These are phyloP conservation scores for Erodium trifolium DNA, from an alignment of 441 rosid genomes.

Conservation along the genomic window DNA sequence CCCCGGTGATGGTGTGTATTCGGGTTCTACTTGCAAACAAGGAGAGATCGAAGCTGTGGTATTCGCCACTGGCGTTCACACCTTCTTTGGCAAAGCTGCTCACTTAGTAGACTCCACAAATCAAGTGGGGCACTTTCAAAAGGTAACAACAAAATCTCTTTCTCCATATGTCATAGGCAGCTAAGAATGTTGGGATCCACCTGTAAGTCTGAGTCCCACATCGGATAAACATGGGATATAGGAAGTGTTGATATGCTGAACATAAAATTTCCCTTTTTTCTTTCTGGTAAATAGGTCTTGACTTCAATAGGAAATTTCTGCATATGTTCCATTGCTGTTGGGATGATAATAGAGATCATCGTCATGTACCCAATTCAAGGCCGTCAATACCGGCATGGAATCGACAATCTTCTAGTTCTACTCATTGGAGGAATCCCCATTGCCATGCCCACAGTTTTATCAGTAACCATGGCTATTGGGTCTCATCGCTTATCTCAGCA, in stretches of 20 bases:
- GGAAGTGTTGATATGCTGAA: too few relatives aligned
- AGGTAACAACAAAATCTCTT: conserved; percentile 27
- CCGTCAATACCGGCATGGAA: conserved; percentile 70
- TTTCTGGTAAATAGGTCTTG: conserved; percentile 47
- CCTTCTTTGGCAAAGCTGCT: conserved; percentile 65
- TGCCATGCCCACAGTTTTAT: conserved; percentile 65
- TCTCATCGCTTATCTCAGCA: too few relatives aligned
- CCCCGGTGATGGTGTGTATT: conserved; percentile 50
- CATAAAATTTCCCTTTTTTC: too few relatives aligned
- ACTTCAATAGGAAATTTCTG: conserved; percentile 91
- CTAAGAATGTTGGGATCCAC: too few relatives aligned
- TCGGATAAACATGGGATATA: too few relatives aligned
- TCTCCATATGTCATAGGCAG: too few relatives aligned
- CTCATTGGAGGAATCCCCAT: conserved; percentile 23
- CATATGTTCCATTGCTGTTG: conserved; percentile 70
- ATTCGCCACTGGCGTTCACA: conserved; percentile 64
- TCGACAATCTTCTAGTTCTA: conserved; percentile 81
- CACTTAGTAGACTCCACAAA: conserved; percentile 63
- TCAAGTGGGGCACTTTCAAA: conserved; percentile 70
- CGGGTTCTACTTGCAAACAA: conserved; percentile 64
- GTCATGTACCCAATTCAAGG: conserved; percentile 87
- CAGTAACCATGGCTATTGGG: too few relatives aligned
- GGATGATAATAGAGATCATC: conserved; percentile 58
- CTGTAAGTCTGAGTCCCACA: too few relatives aligned
- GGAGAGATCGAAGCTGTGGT: conserved; percentile 60